Evolutionary conservation across 805 yeast species (phyloP), one percentile per base, ranked within the genome.

Genomic region (Wickerhamomyces mucosus): DNA sequence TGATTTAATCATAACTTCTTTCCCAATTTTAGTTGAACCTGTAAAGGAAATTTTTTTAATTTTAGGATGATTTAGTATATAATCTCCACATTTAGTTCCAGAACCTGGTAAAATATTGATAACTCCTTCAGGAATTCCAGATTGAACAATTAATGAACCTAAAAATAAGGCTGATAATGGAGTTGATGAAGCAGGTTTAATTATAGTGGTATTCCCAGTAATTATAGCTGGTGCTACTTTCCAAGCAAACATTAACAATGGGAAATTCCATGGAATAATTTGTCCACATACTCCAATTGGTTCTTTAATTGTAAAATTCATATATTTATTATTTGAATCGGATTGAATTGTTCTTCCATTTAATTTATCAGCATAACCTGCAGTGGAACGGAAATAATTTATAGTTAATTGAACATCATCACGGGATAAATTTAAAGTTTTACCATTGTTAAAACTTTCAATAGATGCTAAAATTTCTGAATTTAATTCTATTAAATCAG

Each of bases 191-290:
- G 89, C 85, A 24, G 88, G 76, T 58, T 80, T 80, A 52, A 80
- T 59, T 33, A 80, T 75, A 43, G 74, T 63, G 31, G 82, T 73
- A 63, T 78, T 78, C 61, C 85, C 85, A 43, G 85, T 73, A 31
- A 81, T 81, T 48, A 78, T 61, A 39, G 83, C 84, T 28, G 89
- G 88, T 33, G 80, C 84, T 37, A 80, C 63, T 54, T 80, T 80
- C 89, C 89, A 80, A 26, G 81, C 58, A 55, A 76, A 67, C 82
- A 80, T 79, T 64, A 80, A 67, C 41, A 80, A 58, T 46, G 89
- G 89, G 72, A 80, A 80, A 56, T 80, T 80, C 88, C 88, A 80
- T 53, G 89, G 88, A 40, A 80, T 79, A 41, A 80, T 78, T 56
- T 78, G 85, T 43, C 88, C 89, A 63, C 85, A 78, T 24, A 79